Evolutionary conservation across 306 rosid species (phyloP).

Genomic region (Mucuna pruriens): DNA sequence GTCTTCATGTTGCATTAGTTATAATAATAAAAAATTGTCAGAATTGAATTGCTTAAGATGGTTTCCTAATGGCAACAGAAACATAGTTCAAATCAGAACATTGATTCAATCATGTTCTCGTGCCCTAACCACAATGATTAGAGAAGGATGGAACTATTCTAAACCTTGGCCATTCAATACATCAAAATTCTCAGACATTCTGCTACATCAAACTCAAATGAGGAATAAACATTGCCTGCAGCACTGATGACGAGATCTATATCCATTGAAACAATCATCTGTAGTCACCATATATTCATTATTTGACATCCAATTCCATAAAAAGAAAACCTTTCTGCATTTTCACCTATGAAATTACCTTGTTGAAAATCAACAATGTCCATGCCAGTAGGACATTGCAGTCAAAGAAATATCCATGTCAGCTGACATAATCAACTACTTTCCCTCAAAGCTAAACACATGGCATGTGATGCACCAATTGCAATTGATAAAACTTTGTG

Average conservation of each 20-base stretch:
- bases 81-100: slow-evolving; percentile 9
- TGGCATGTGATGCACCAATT: slow-evolving; percentile 84
- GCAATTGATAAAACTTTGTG: slow-evolving; percentile 74
- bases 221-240: neutral
- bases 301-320: neutral
- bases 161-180: neutral
- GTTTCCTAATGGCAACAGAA: neutral
- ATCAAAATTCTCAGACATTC: neutral
- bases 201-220: slow-evolving; percentile 9
- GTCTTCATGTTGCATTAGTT: neutral
- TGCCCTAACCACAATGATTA: neutral
- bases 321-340: neutral
- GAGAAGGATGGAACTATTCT: neutral
- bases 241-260: slow-evolving; percentile 24
- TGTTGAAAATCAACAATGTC: slow-evolving; percentile 26
- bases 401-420: slow-evolving; percentile 13
- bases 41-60: slow-evolving; percentile 7
- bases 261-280: slow-evolving; percentile 25
- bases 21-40: slow-evolving; percentile 4
- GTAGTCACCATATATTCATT: slow-evolving; percentile 13
- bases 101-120: neutral
- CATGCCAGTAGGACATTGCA: neutral
- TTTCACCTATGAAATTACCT: slow-evolving; percentile 18
- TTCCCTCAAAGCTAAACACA: slow-evolving; percentile 74
- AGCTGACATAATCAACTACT: slow-evolving; percentile 14